Evolutionary conservation across 1,284 basidiomycete species (phyloP), one percentile per base, ranked within the genome.

Genomic region (Grifola frondosa): DNA sequence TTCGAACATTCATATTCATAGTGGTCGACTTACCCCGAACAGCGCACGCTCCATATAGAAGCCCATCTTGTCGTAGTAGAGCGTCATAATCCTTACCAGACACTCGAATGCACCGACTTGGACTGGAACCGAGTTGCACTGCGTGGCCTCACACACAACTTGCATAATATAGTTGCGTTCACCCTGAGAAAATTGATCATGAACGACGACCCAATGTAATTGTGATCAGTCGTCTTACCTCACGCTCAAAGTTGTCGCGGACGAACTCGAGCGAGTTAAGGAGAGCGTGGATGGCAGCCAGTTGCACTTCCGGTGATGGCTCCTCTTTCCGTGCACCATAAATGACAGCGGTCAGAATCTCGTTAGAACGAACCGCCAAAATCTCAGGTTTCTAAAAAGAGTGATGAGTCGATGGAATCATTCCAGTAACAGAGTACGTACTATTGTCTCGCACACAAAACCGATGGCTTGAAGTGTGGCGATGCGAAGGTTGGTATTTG

Each of bases 121-220:
- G 39, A 98, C 93, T 32, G 80, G 67, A 13, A 88, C 80, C 5
- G 83, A 69, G 2, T 76, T 51, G 54, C 84, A 93, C 68, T 99
- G 97, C 1, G 97, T 99, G 1, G 96, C 97, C 65, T 99, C 97
- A 64, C 96, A 99, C 20, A 99, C 91, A 38, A 99, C 94, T 73
- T 99, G 97, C 97, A 99, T 99, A 68, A 99, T 99, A 72, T 97
- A 99, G 71, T 98, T 99, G 41, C 96, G 84, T 68, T 99, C 96
- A 48, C 97, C 96, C 91, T 95, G 56, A 20, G 44, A 8, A 42
- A 50, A 35, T 55, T 48, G 17, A 5, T 49, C 7, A 53, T 39
- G 15, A 6, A 1, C 1, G 31, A 6, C 13, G 11, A 16, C 15
- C 22, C 25, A 20, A 51, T 33, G 52, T 42, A 32, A 17, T 20